phyloP scores from a whole-genome alignment of 225 moss, liverwort and hornwort species.

The Anthoceros angustus region DNA sequence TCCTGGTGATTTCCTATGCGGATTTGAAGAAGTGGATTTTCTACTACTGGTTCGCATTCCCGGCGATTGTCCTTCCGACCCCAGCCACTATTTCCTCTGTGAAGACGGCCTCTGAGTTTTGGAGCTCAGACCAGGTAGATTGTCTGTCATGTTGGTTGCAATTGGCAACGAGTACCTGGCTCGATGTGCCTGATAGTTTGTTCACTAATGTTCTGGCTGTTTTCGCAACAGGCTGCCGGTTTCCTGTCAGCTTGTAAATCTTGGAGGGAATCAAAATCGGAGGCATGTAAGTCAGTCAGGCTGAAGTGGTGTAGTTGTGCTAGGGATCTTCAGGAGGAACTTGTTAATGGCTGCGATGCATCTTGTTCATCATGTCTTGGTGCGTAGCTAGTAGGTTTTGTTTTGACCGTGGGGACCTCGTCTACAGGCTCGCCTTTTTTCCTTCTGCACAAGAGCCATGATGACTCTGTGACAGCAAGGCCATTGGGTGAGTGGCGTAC shows the following conservation, averaged over 20 bases:
- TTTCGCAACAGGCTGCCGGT: conserved; percentile 51
- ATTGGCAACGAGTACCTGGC: not conserved
- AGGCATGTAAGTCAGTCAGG: conserved; percentile 45
- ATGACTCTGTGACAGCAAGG: conserved; percentile 41
- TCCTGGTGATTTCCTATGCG: conserved; percentile 81
- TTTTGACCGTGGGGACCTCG: not conserved
- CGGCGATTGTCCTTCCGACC: conserved; percentile 76
- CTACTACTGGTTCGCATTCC: conserved; percentile 86
- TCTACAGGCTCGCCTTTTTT: conserved; percentile 63
- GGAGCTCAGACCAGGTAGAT: conserved; percentile 51
- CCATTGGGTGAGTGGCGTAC: conserved; percentile 56
- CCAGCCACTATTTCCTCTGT: conserved; percentile 50
- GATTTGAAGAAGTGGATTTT: conserved; percentile 99
- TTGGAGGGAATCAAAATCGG: conserved; percentile 69
- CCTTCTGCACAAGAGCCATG: conserved; percentile 38
- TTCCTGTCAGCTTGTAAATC: conserved; percentile 71
- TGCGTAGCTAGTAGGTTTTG: not conserved
- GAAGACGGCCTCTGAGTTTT: conserved; percentile 48
- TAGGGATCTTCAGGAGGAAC: not conserved
- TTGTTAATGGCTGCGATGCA: conserved; percentile 5
- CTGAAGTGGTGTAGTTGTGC: not conserved
- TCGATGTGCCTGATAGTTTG: too few species aligned
- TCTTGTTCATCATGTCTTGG: not conserved
- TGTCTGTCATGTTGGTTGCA: not conserved
- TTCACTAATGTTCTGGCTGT: not conserved